Conservation (phyloP, 495 filamentous ascomycete genomes). For the Geoglossum glabrum region DNA sequence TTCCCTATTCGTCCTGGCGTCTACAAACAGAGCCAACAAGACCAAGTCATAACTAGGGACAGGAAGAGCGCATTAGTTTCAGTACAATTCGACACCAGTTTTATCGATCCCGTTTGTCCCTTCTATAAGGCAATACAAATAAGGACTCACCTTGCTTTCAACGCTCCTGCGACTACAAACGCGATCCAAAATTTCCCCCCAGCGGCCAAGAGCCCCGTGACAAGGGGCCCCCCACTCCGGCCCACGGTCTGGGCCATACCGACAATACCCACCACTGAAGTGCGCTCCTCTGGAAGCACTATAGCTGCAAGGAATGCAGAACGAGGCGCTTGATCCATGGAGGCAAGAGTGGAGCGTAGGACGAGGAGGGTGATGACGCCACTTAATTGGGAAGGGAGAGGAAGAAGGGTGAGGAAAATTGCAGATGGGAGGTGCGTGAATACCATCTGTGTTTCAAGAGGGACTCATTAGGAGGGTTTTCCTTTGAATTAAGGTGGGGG, state of each 20-base stretch:
- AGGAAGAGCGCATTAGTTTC: neutral
- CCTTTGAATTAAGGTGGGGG: neutral
- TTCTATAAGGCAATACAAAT: neutral
- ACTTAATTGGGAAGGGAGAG: slow-evolving; percentile 32
- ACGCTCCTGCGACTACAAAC: slow-evolving; percentile 47
- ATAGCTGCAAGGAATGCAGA: slow-evolving; percentile 60
- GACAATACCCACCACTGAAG: slow-evolving; percentile 54
- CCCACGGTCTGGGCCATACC: slow-evolving; percentile 46
- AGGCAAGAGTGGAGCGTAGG: slow-evolving; percentile 47
- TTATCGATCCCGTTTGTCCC: too few relatives aligned
- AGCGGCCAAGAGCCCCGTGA: slow-evolving; percentile 49
- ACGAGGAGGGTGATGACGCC: slow-evolving; percentile 42
- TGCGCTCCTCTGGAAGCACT: slow-evolving; percentile 51
- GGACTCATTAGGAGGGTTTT: neutral
- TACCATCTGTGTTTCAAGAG: slow-evolving; percentile 38
- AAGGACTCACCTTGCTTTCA: slow-evolving; percentile 29
- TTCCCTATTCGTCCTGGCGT: neutral
- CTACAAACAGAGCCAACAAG: neutral
- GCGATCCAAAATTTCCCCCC: slow-evolving; percentile 44
- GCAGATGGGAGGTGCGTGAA: slow-evolving; percentile 67
- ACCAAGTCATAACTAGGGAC: slow-evolving; percentile 2
- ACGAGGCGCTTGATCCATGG: slow-evolving; percentile 68
- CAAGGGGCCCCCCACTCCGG: slow-evolving; percentile 40
- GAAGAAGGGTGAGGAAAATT: slow-evolving; percentile 49
- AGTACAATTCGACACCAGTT: neutral